Percentiles rank a stretch among this genome's conserved stretches.
Evolutionary conservation across 208 protist species (phyloP).

Genomic region (Trypanosomatidae sp.): DNA sequence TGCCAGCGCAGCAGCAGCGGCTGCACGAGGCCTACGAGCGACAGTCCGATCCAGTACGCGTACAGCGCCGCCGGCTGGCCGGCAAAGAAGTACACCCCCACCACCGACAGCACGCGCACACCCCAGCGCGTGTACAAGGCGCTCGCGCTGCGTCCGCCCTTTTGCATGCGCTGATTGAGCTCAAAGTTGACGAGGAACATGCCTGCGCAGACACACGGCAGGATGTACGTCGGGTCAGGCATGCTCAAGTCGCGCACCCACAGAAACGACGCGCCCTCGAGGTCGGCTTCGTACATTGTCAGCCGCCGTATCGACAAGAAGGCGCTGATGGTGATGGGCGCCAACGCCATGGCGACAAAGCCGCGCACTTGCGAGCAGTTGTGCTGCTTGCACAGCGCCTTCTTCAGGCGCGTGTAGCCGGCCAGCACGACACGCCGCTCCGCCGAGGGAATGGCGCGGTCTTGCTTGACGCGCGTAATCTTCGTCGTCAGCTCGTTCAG

Average conservation of each 20-base stretch:
- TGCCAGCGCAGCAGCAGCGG: constrained; percentile 75
- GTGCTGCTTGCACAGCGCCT: constrained; percentile 73
- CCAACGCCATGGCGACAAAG: constrained; percentile 54
- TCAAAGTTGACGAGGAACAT: constrained; percentile 87
- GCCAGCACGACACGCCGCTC: constrained; percentile 82
- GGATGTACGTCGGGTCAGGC: constrained; percentile 71
- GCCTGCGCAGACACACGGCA: constrained; percentile 59
- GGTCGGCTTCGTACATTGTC: constrained; percentile 69
- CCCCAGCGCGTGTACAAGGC: constrained; percentile 72
- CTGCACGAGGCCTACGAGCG: constrained; percentile 64
- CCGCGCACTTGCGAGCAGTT: constrained; percentile 73
- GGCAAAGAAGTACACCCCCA: constrained; percentile 71
- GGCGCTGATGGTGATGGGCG: constrained; percentile 66
- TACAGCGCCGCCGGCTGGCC: constrained; percentile 77
- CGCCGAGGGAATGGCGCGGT: constrained; percentile 59
- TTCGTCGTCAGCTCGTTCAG: constrained; percentile 67
- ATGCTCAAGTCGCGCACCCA: constrained; percentile 78
- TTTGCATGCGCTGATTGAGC: constrained; percentile 79
- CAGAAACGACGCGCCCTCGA: constrained; percentile 73
- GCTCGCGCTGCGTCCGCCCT: constrained; percentile 52
- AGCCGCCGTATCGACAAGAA: constrained; percentile 77
- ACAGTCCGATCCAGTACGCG: constrained; percentile 84
- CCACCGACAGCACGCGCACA: constrained; percentile 34
- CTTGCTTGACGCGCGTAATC: constrained; percentile 64
- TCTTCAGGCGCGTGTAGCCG: constrained; percentile 77